Evolutionary conservation across 2,329 filamentous ascomycete genomes (phyloP), one percentile per base, ranked within the genome.

Genomic region (Corniculantispora saksenae): DNA sequence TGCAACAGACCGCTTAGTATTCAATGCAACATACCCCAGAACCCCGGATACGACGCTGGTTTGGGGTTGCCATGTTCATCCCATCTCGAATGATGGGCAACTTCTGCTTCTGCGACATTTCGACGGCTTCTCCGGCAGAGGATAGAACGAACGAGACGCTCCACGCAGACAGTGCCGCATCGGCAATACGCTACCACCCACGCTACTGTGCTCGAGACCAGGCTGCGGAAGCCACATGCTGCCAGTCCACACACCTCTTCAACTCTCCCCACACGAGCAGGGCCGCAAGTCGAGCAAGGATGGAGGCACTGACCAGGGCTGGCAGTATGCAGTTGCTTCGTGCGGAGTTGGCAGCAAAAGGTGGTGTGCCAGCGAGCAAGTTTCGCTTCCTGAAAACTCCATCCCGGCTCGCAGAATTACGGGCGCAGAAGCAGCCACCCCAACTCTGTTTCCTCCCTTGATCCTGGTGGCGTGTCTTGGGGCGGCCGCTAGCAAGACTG

Each of bases 1-100:
- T 47, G 19, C n/a, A 3, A 40, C 54, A 47, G 23, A 27, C 58
- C 29, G 15, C 47, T 21, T 21, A 17, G 57, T 51, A 10, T 35
- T 25, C 50, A 62, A 47, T 56, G 51, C 60, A 38, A 55, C 60
- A 38, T 55, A 48, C 60, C 60, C 60, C 60, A 56, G 51, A 62
- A 35, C 19, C n/a, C 29, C 19, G 38, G 23, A 55, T 56, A 32
- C 38, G 40, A 62, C 60, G 50, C 38, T 62, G 48, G 15, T 47
- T 27, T 56, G 32, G 60, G 38, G 35, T n/a, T 32, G 9, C 19
- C 8, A 9, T 4, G 35, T 48, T 56, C 60, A 43, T 62, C 60
- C 19, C 51, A 62, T 56, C 25, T 62, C n/a, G 7, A 25, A 25
- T 4, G 10, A 35, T 17, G 32, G 23, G 23, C 15, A 15, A 19